These are phyloP conservation scores for Boletus semigastroideus DNA, from an alignment of 1,284 basidiomycete species.

Conservation along the genomic window DNA sequence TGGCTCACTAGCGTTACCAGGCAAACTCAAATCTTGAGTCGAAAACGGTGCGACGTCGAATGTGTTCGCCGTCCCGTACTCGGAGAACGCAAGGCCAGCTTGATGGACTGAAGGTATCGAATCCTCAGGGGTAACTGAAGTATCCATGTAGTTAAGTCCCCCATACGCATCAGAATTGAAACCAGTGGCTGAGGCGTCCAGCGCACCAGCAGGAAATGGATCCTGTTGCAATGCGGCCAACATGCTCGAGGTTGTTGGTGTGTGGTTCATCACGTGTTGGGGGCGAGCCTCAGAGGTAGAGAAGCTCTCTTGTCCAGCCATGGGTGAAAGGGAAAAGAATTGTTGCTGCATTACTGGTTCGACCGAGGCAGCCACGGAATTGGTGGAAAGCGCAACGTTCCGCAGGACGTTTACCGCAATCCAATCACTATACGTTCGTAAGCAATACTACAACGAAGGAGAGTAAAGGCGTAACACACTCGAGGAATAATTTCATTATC, in stretches of 20 bases:
- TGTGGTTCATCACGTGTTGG: conserved; percentile 58
- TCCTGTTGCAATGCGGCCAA: conserved; percentile 79
- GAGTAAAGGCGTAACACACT: conserved; percentile 50
- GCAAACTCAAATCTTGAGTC: conserved; percentile 62
- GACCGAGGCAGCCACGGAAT: conserved; percentile 85
- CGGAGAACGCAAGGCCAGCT: conserved; percentile 60
- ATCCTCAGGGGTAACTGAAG: conserved; percentile 60
- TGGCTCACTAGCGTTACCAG: conserved; percentile 52
- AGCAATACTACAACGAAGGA: conserved; percentile 18
- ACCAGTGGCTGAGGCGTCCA: conserved; percentile 58
- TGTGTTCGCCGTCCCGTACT: conserved; percentile 59
- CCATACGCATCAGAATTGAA: conserved; percentile 69
- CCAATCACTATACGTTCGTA: conserved; percentile 64
- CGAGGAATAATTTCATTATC: conserved; percentile 84
- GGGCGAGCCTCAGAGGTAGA: conserved; percentile 56
- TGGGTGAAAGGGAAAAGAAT: conserved; percentile 76
- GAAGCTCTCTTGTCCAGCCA: conserved; percentile 77
- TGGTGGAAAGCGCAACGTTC: conserved; percentile 82
- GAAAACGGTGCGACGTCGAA: conserved; percentile 69
- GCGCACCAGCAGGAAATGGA: conserved; percentile 56
- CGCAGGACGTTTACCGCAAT: conserved; percentile 84
- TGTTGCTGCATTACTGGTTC: conserved; percentile 87
- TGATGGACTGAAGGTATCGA: conserved; percentile 52
- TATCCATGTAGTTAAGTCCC: conserved; percentile 73
- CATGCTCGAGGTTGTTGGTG: conserved; percentile 85